Conservation (phyloP, 352 stramenopile species). For the Globisporangium okanoganense region DNA sequence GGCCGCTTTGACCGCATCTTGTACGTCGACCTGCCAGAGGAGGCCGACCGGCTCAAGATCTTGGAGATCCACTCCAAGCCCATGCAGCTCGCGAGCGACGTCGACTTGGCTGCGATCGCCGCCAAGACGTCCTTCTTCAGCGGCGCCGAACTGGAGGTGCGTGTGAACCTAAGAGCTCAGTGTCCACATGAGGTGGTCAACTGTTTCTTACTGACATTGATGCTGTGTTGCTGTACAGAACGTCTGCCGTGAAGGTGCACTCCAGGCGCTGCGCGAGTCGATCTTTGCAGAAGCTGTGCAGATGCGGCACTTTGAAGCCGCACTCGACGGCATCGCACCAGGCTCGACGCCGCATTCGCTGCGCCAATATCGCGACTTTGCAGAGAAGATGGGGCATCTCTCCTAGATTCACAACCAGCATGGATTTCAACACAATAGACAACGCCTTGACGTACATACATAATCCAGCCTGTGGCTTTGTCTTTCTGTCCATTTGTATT, state of each 20-base stretch:
- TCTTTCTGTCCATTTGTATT: not conserved
- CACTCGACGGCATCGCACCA: constrained; percentile 42
- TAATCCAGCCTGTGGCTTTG: not conserved
- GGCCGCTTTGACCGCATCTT: constrained; percentile 95
- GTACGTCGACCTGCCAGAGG: constrained; percentile 90
- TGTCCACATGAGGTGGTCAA: not conserved
- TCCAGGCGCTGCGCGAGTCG: constrained; percentile 69
- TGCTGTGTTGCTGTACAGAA: constrained; percentile 43
- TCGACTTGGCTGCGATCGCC: constrained; percentile 59
- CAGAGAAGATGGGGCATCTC: constrained; percentile 49
- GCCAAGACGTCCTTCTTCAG: constrained; percentile 61
- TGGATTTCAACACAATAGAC: not conserved
- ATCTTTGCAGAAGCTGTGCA: constrained; percentile 46
- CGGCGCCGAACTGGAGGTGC: constrained; percentile 86
- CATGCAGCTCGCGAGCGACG: constrained; percentile 61
- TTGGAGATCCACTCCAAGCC: constrained; percentile 68
- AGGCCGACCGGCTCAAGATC: constrained; percentile 56
- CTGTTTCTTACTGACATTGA: not conserved
- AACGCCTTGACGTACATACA: not conserved
- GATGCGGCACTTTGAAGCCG: constrained; percentile 59
- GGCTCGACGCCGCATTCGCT: constrained; percentile 57
- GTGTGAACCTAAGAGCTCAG: not conserved
- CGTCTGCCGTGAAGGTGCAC: constrained; percentile 79
- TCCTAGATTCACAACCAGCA: constrained; percentile 13
- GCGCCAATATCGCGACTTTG: constrained; percentile 56